phyloP scores from a whole-genome alignment of 148 eudicot species.

The Linanthus parryae region DNA sequence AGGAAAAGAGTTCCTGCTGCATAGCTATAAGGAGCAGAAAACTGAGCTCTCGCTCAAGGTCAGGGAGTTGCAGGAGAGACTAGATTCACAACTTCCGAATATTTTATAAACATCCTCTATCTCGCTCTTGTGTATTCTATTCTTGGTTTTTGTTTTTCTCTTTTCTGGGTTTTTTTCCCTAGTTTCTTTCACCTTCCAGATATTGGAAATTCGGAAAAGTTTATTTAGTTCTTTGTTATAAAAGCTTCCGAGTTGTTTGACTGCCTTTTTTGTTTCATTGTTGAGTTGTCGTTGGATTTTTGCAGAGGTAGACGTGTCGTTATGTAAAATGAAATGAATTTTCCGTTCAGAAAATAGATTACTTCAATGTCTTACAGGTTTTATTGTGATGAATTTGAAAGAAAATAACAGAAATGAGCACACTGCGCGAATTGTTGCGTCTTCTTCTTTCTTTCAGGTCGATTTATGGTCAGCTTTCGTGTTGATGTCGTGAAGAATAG shows the following conservation, averaged over 20 bases:
- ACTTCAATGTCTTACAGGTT: too few species aligned
- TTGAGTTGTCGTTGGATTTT: too few species aligned
- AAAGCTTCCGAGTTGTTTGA: too few species aligned
- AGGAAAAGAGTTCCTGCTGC: constrained; percentile 74
- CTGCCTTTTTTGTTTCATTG: too few species aligned
- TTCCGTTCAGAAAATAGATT: too few species aligned
- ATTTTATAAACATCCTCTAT: constrained; percentile 47
- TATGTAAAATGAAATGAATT: too few species aligned
- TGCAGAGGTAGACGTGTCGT: too few species aligned
- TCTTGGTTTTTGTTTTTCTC: not conserved
- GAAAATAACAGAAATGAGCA: too few species aligned
- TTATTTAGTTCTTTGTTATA: not conserved
- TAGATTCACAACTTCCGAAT: constrained; percentile 86
- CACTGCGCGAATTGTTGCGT: too few species aligned
- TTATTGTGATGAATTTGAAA: too few species aligned
- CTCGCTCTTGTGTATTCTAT: constrained; percentile 14
- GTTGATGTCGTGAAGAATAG: constrained; percentile 2
- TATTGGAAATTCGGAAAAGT: constrained; percentile 6
- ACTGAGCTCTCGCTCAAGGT: constrained; percentile 70
- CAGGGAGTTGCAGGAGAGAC: constrained; percentile 78
- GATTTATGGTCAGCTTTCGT: not conserved
- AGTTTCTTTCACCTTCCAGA: constrained; percentile 6
- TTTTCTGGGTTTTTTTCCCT: not conserved
- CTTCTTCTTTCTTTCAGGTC: not conserved
- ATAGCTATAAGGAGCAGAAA: constrained; percentile 86